These are phyloP conservation scores for Penicillium nucicola DNA, from an alignment of 495 filamentous ascomycete species.

Conservation along the genomic window DNA sequence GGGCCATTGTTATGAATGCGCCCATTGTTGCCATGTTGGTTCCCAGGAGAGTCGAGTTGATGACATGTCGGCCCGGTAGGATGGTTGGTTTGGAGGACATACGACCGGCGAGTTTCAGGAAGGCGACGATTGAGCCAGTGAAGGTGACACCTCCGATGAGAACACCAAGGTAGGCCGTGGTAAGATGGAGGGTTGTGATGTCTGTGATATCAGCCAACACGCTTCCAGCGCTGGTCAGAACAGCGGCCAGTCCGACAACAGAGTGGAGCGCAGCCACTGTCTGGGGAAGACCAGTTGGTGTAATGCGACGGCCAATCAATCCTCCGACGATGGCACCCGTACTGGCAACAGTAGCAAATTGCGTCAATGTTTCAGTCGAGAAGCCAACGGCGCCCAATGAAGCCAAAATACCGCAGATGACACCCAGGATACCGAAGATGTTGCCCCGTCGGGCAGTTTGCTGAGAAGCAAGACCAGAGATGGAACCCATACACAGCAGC, in stretches of 20 bases:
- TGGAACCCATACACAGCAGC: slow-evolving; percentile 69
- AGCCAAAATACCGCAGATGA: slow-evolving; percentile 71
- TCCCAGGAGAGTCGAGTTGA: slow-evolving; percentile 68
- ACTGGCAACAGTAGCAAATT: slow-evolving; percentile 69
- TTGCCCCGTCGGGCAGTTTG: slow-evolving; percentile 76
- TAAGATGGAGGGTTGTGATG: slow-evolving; percentile 69
- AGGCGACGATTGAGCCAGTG: slow-evolving; percentile 78
- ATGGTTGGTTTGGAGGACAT: slow-evolving; percentile 72
- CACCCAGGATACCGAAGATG: slow-evolving; percentile 75
- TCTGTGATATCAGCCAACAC: slow-evolving; percentile 66
- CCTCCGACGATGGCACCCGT: slow-evolving; percentile 60
- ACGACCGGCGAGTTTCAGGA: slow-evolving; percentile 71
- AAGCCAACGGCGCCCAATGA: slow-evolving; percentile 78
- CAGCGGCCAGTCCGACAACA: slow-evolving; percentile 77
- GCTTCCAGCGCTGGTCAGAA: slow-evolving; percentile 77
- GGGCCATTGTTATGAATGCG: slow-evolving; percentile 71
- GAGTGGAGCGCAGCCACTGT: slow-evolving; percentile 80
- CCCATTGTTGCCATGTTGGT: slow-evolving; percentile 76
- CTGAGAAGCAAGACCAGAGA: slow-evolving; percentile 72
- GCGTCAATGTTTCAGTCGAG: slow-evolving; percentile 64
- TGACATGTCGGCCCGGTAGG: slow-evolving; percentile 63
- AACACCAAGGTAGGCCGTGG: slow-evolving; percentile 76
- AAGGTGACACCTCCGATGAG: slow-evolving; percentile 80
- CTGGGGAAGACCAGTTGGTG: slow-evolving; percentile 75
- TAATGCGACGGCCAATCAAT: slow-evolving; percentile 76